phyloP scores from a whole-genome alignment of 1,139 yeast species.

The Kodamaea fungicola region DNA sequence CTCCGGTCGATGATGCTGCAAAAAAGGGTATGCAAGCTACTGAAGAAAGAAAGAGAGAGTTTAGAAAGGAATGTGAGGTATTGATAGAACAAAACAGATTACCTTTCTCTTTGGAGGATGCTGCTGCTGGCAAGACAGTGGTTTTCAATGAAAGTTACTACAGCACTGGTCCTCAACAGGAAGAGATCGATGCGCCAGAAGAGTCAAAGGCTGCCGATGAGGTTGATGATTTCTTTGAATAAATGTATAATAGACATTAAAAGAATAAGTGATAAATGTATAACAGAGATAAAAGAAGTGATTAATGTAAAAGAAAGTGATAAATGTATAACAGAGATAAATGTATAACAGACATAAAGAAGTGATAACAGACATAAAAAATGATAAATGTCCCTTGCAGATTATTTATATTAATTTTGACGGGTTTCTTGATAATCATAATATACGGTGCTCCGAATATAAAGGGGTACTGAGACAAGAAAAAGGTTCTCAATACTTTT shows the following conservation, averaged over 20 bases:
- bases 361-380: too few relatives aligned
- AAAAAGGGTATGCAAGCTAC: conserved; percentile 47
- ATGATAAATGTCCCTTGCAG: too few relatives aligned
- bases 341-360: too few relatives aligned
- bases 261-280: too few relatives aligned
- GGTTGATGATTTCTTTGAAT: conserved; percentile 45
- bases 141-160: conserved; percentile 14
- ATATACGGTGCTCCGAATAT: too few relatives aligned
- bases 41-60: conserved; percentile 45
- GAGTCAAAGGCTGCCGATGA: conserved; percentile 17
- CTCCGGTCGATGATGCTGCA: conserved; percentile 31
- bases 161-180: conserved; percentile 12
- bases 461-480: too few relatives aligned
- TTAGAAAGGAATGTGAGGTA: conserved; percentile 49
- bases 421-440: too few relatives aligned
- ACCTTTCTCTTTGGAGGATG: conserved; percentile 59
- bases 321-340: too few relatives aligned
- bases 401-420: too few relatives aligned
- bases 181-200: conserved; percentile 44
- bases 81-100: conserved; percentile 49
- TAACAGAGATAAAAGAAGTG: too few relatives aligned
- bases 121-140: conserved; percentile 45
- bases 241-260: conserved; percentile 9
- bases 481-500: too few relatives aligned
- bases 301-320: too few relatives aligned